These are phyloP conservation scores for Murraya koenigii DNA, from an alignment of 345 rosid genomes.

Conservation along the genomic window DNA sequence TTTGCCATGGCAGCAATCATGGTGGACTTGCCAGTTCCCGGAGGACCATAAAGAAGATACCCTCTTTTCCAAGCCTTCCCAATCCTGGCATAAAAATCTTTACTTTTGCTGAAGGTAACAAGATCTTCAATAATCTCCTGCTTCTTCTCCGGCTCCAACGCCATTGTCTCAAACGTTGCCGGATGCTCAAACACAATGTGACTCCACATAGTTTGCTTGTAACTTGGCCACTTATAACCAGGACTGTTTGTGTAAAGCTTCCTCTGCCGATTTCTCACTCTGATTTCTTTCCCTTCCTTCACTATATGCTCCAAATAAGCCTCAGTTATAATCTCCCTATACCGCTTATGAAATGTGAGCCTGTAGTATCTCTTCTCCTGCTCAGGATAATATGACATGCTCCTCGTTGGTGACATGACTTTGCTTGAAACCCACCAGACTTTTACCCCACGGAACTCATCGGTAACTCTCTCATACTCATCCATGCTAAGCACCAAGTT, in stretches of 20 bases:
- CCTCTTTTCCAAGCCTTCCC: conserved; percentile 63
- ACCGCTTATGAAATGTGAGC: conserved; percentile 49
- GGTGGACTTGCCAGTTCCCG: conserved; percentile 35
- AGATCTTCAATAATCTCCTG: conserved; percentile 54
- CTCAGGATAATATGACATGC: conserved; percentile 35
- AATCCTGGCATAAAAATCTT: conserved; percentile 51
- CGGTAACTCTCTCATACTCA: conserved; percentile 45
- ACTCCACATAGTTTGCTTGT: conserved; percentile 56
- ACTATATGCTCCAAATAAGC: conserved; percentile 48
- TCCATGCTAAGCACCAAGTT: conserved; percentile 52
- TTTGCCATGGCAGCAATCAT: conserved; percentile 42
- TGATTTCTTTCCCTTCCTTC: conserved; percentile 51
- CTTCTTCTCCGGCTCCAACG: conserved; percentile 53
- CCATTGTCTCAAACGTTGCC: conserved; percentile 55
- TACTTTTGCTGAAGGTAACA: conserved; percentile 47
- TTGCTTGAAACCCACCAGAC: conserved; percentile 53
- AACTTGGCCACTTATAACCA: conserved; percentile 44
- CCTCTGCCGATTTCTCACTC: conserved; percentile 47
- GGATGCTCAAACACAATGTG: conserved; percentile 60
- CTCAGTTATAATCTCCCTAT: conserved; percentile 46
- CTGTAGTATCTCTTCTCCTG: conserved; percentile 53
- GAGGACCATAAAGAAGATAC: conserved; percentile 51
- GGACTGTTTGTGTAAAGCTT: conserved; percentile 64
- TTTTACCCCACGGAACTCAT: conserved; percentile 43
- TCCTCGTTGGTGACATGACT: conserved; percentile 19